Conservation (phyloP, 176 grass and related monocot genomes). For the Musa schizocarpa region DNA sequence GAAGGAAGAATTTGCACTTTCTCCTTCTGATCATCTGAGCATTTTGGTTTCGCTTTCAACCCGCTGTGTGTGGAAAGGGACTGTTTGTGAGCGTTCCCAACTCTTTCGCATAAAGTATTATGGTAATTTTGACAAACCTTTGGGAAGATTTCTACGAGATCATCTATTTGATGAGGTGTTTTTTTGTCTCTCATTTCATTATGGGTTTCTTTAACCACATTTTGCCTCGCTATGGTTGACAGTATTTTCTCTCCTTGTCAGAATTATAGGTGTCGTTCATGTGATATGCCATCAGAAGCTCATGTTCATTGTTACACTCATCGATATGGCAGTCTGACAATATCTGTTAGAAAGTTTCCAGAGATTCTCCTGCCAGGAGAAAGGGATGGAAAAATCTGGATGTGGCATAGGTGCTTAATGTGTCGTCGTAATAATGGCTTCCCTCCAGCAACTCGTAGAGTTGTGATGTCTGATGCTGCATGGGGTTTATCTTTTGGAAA, state of each 20-base stretch:
- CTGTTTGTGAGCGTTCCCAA: constrained; percentile 81
- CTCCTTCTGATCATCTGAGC: constrained; percentile 71
- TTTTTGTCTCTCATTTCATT: constrained; percentile 3
- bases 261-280: constrained; percentile 56
- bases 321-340: constrained; percentile 83
- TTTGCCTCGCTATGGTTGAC: constrained; percentile 2
- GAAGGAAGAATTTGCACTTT: constrained; percentile 56
- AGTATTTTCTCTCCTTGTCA: constrained; percentile 22
- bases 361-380: constrained; percentile 66
- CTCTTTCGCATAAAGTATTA: constrained; percentile 96
- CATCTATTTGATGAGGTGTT: constrained; percentile 80
- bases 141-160: constrained; percentile 82
- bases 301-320: constrained; percentile 96
- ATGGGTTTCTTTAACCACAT: constrained; percentile 8
- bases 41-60: constrained; percentile 91
- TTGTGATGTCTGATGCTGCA: constrained; percentile 90
- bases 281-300: constrained; percentile 90
- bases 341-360: constrained; percentile 81
- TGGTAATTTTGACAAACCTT: constrained; percentile 81
- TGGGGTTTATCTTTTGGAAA: constrained; percentile 98
- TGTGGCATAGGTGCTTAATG: constrained; percentile 92
- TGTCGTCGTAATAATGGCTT: constrained; percentile 77
- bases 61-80: constrained; percentile 87
- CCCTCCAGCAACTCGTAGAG: constrained; percentile 78
- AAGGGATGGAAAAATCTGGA: constrained; percentile 85